Evolutionary conservation across 2,329 filamentous ascomycete species (phyloP).

Genomic region (Cyanodermella asteris): DNA sequence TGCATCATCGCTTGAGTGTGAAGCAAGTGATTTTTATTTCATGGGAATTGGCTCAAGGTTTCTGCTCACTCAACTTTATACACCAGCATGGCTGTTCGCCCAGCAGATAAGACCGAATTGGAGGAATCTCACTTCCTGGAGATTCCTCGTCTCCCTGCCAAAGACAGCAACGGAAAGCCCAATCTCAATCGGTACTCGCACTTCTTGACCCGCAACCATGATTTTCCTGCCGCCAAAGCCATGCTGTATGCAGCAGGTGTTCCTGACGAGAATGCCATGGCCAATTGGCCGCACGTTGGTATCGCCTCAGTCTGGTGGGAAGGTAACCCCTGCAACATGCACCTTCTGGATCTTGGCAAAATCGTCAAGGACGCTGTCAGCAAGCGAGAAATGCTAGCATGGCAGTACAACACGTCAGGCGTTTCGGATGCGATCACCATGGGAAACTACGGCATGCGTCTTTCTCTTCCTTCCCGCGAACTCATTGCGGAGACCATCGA

Average conservation of each 20-base stretch:
- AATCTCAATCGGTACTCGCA: constrained; percentile 72
- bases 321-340: constrained; percentile 73
- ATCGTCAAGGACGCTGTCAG: constrained; percentile 65
- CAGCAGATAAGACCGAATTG: constrained; percentile 15
- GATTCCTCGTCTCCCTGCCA: constrained; percentile 33
- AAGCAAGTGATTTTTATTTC: no score
- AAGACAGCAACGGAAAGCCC: constrained; percentile 33
- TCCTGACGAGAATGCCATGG: constrained; percentile 64
- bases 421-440: constrained; percentile 87
- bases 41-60: no score
- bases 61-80: no score
- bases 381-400: constrained; percentile 71
- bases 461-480: constrained; percentile 73
- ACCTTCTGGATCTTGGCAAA: constrained; percentile 68
- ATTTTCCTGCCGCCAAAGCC: constrained; percentile 75
- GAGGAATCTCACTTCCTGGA: constrained; percentile 31
- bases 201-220: constrained; percentile 61
- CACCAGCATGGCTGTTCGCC: no score
- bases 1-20: no score
- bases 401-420: constrained; percentile 85
- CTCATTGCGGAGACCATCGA: constrained; percentile 90
- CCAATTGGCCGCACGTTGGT: constrained; percentile 73
- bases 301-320: constrained; percentile 94
- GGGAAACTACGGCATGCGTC: constrained; percentile 88
- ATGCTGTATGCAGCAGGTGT: constrained; percentile 93